A percentile compares a stretch with the other conserved stretches of the same genome.
Conservation (phyloP, 495 filamentous ascomycete genomes). For the Neurospora sp. region DNA sequence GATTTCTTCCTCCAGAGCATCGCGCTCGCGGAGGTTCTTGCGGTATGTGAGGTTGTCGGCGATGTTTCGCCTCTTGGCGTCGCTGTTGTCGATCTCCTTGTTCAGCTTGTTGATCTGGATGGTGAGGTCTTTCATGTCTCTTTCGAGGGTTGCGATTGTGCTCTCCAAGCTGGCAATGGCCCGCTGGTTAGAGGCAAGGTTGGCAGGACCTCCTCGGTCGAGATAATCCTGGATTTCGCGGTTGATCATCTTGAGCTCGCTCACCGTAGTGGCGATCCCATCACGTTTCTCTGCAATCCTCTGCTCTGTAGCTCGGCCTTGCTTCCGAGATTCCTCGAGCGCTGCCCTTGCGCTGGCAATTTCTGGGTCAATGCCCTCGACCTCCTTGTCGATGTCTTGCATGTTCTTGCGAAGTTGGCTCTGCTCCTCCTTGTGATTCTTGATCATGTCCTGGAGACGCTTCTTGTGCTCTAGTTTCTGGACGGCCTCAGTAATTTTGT, state of each 20-base stretch:
- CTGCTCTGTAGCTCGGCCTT: constrained; percentile 62
- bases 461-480: constrained; percentile 72
- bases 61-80: constrained; percentile 71
- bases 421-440: constrained; percentile 59
- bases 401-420: constrained; percentile 57
- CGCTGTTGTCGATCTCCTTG: constrained; percentile 64
- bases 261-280: constrained; percentile 58
- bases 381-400: constrained; percentile 53
- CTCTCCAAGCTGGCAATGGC: constrained; percentile 58
- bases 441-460: constrained; percentile 53
- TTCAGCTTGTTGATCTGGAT: constrained; percentile 66
- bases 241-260: constrained; percentile 64
- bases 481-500: constrained; percentile 55
- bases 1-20: constrained; percentile 59
- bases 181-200: constrained; percentile 56
- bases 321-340: constrained; percentile 62
- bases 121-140: constrained; percentile 56
- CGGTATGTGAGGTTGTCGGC: constrained; percentile 80
- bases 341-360: constrained; percentile 62
- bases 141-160: constrained; percentile 53
- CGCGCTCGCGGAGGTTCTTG: constrained; percentile 54
- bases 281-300: constrained; percentile 61
- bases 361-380: constrained; percentile 60
- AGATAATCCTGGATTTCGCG: constrained; percentile 73
- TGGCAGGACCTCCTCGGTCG: constrained; percentile 59